Percentiles rank a stretch among this genome's conserved stretches.
phyloP scores from a whole-genome alignment of 2,329 filamentous ascomycete species.

The Arthroderma uncinatum region DNA sequence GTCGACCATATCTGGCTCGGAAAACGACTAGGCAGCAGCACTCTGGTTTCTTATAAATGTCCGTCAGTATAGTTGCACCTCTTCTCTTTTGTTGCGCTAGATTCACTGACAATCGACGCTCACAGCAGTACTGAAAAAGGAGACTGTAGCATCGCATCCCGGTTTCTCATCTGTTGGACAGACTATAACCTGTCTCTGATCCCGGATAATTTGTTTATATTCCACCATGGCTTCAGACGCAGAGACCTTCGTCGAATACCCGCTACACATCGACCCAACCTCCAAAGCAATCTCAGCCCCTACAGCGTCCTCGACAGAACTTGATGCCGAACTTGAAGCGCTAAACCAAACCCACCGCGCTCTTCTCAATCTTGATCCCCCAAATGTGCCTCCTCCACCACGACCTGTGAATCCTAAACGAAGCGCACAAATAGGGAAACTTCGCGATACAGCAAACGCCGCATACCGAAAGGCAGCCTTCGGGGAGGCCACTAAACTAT shows the following conservation, averaged over 20 bases:
- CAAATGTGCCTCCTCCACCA: conserved; percentile 68
- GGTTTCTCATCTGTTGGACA: neutral
- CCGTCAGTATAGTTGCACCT: neutral
- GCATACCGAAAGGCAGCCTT: conserved; percentile 69
- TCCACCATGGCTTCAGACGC: conserved; percentile 6
- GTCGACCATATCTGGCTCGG: neutral
- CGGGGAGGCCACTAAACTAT: conserved; percentile 66
- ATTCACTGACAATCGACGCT: neutral
- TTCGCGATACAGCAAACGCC: conserved; percentile 75
- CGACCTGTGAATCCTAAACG: conserved; percentile 90
- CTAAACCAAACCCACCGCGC: conserved; percentile 68
- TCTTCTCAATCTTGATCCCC: conserved; percentile 54
- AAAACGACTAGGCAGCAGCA: neutral
- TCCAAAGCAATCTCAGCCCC: conserved; percentile 60
- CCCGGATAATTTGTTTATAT: neutral
- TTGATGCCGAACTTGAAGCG: conserved; percentile 48
- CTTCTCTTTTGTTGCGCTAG: neutral
- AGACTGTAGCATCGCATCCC: neutral
- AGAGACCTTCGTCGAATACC: conserved; percentile 60
- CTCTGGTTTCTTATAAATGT: neutral
- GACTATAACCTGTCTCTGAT: neutral
- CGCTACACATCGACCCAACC: conserved; percentile 67
- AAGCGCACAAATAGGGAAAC: conserved; percentile 73
- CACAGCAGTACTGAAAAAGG: neutral
- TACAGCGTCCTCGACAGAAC: conserved; percentile 54